Base-by-base conservation (phyloP, 768 basidiomycete genomes). In the Suillus fuscotomentosus region DNA sequence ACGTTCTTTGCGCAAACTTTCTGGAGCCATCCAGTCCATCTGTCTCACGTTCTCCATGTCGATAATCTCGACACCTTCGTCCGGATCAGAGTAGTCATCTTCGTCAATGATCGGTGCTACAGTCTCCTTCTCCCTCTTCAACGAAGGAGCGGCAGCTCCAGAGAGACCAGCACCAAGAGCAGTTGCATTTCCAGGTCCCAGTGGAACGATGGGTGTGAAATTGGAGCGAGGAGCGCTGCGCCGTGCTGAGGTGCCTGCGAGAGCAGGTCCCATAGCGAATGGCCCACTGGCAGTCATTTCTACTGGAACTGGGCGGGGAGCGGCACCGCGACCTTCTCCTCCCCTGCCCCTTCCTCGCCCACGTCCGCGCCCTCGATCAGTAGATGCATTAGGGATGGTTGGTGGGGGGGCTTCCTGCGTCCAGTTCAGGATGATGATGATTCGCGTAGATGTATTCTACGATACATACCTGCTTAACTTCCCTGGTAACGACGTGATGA, bases 11-110 rank as follows among this genome's bases (percentile, higher is more conserved):
- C 78, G 80, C 62, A 94, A 71, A 65, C 83, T 87, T 71, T 94
- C 91, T 1, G 93, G 93, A 9, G 93, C 93, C 88, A 92, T 92
- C 87, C 88, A 93, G 73, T 95, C 93, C 86, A 95, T 86, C 66
- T 87, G 80, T 60, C 83, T 78, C 38, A 95, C 86, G 64, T 88
- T 82, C 38, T 88, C 87, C 85, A 95, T 90, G 70, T 95, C 93
- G 47, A 95, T 80, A 60, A 94, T 92, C 77, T 94, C 91, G 31
- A 94, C 89, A 13, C 91, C 92, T 62, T 93, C 91, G 69, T 94
- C 93, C 14, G 91, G 90, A 65, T 95, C 93, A 20, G 93, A 95
- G 75, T 94, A 94, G 22, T 82, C 81, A 65, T 93, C 92, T 7
- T 79, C 86, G 20, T 90, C 86, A 20, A 84, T 24, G 57, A 73